Percentiles rank a stretch among this genome's conserved stretches.
phyloP scores from a whole-genome alignment of 164 flowering plant species.

The Macadamia tetraphylla region DNA sequence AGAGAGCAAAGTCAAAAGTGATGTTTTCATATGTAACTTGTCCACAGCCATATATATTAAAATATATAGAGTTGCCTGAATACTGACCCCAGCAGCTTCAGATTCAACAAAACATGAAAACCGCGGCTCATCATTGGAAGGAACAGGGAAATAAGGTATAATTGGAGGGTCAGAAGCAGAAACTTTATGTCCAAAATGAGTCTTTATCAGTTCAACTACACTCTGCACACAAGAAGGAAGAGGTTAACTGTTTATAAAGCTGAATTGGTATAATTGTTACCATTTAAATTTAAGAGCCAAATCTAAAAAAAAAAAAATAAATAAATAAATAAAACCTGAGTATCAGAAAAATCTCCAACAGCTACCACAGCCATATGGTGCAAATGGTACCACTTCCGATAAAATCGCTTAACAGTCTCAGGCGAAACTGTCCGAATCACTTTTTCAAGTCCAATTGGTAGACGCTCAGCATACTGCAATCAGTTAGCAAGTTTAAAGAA shows the following conservation, averaged over 20 bases:
- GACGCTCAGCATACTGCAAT: slow-evolving; percentile 90
- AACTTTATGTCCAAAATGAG: slow-evolving; percentile 64
- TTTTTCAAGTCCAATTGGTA: slow-evolving; percentile 89
- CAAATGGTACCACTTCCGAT: slow-evolving; percentile 81
- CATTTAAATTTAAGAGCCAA: not conserved
- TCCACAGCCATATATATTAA: slow-evolving; percentile 1
- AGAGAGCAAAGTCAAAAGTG: slow-evolving; percentile 8
- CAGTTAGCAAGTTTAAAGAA: slow-evolving; percentile 9
- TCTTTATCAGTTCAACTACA: slow-evolving; percentile 78
- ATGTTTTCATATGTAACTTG: not conserved
- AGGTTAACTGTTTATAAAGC: slow-evolving; percentile 5
- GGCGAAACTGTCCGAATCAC: slow-evolving; percentile 75
- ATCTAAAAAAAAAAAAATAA: not conserved
- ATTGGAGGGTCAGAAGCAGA: slow-evolving; percentile 37
- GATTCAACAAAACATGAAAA: slow-evolving; percentile 90
- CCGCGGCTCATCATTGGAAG: slow-evolving; percentile 75
- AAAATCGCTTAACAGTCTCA: slow-evolving; percentile 69
- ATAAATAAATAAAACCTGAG: slow-evolving; percentile 44
- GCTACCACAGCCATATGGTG: slow-evolving; percentile 91
- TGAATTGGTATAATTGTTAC: not conserved
- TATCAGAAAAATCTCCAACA: slow-evolving; percentile 92
- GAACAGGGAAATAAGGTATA: slow-evolving; percentile 56
- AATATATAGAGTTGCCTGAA: not conserved
- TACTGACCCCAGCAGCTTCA: slow-evolving; percentile 94
- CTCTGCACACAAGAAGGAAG: slow-evolving; percentile 33